Evolutionary conservation across 768 basidiomycete species (phyloP), one percentile per base, ranked within the genome.

Genomic region (Nidularia sp.): DNA sequence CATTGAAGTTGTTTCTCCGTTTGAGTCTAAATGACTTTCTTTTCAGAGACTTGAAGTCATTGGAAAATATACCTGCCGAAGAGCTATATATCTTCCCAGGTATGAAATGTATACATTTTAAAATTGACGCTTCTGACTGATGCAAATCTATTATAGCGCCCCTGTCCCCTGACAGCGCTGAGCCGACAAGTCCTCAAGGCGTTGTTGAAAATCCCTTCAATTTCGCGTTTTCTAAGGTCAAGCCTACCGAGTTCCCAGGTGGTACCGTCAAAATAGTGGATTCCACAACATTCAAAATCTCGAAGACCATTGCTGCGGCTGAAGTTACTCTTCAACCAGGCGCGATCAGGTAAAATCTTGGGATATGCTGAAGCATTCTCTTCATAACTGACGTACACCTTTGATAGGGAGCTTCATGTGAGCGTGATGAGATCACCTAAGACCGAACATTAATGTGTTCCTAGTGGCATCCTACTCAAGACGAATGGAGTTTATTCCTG

Each of bases 391-490:
- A 45, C 45, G 10, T 29, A 8, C 51, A 34, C 6, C 48, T 35
- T 29, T 43, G 18, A 18, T 57, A 78, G 81, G 52, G 83, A 83
- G 57, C 71, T 84, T 53, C 83, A 85, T 64, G 80, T 80, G 63
- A 57, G 74, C 60, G 15, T 4, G 10, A 9, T 7, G 25, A 13
- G 8, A 18, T 9, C 22, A 12, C 6, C 44, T 13, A 1, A 9
- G 18, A 34, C 3, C 13, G 47, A 12, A 36, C 36, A 33, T 51
- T 60, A 13, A 55, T 8, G 34, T 54, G 34, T 51, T 54, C 10
- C 5, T 52, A 85, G 84, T 87, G 86, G 86, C 86, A 87, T 56
- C 85, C 86, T 5, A 81, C 79, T 8, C 71, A 82, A 58, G 81
- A 84, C 53, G 84, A 85, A 66, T 86, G 84, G 84, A 73, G 67